These are phyloP conservation scores for Lathyrus tuberosus DNA, from an alignment of 306 rosid genomes.

Conservation along the genomic window DNA sequence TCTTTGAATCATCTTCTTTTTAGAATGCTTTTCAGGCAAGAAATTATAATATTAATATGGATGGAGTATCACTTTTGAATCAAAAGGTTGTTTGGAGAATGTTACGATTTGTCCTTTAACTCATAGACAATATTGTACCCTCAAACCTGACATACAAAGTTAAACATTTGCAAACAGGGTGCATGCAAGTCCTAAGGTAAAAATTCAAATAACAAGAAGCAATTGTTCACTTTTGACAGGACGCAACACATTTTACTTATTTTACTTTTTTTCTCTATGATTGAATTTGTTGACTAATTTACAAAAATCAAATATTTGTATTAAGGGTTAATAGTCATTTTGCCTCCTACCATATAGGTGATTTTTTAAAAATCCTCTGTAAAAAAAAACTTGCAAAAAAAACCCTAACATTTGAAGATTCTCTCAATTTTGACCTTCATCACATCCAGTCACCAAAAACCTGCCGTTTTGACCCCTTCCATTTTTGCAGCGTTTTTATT, in stretches of 20 bases:
- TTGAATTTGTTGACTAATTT: too few relatives aligned
- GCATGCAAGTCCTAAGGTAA: slow-evolving; percentile 16
- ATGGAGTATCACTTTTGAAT: slow-evolving; percentile 7
- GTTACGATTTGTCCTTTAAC: slow-evolving; percentile 40
- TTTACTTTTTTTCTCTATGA: background rate
- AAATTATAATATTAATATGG: background rate
- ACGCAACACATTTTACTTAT: background rate
- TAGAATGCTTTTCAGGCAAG: slow-evolving; percentile 29
- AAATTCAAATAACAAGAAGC: background rate
- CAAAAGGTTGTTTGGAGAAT: slow-evolving; percentile 8
- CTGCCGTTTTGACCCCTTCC: too few relatives aligned
- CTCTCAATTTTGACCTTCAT: too few relatives aligned
- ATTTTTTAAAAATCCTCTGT: too few relatives aligned
- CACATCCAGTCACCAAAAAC: too few relatives aligned
- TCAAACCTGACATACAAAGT: slow-evolving; percentile 44
- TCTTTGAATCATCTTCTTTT: slow-evolving; percentile 16
- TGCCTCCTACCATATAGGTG: too few relatives aligned
- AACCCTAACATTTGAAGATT: too few relatives aligned
- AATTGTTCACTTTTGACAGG: background rate
- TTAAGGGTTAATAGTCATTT: too few relatives aligned
- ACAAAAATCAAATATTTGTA: too few relatives aligned
- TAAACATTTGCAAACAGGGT: slow-evolving; percentile 43
- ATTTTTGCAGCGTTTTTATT: too few relatives aligned
- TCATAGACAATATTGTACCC: slow-evolving; percentile 41
- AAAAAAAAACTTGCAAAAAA: too few relatives aligned